Conservation (phyloP, 2,329 filamentous ascomycete genomes). For the Elsinoe perseae region DNA sequence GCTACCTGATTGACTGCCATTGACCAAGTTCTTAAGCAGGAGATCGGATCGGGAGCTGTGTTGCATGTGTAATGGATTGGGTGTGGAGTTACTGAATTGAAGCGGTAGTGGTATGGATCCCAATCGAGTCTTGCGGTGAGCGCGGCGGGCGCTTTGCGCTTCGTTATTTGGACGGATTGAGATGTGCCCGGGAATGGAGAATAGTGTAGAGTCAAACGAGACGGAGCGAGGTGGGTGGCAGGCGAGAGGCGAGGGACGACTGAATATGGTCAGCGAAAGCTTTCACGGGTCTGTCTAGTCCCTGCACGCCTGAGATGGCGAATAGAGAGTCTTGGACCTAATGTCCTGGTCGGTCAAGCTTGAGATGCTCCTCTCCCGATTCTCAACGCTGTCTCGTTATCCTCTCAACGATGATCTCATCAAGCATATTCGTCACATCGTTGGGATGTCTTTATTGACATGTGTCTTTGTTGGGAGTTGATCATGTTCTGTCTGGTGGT, state of each 20-base stretch:
- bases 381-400: no score
- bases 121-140: background rate
- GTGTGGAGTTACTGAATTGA: background rate
- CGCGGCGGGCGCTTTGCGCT: background rate
- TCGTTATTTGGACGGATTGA: background rate
- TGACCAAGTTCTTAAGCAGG: background rate
- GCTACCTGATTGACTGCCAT: background rate
- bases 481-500: no score
- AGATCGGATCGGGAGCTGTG: constrained; percentile 3
- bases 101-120: background rate
- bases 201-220: background rate
- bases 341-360: no score
- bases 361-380: no score
- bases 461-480: background rate
- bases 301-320: no score
- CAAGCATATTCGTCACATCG: background rate
- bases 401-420: background rate
- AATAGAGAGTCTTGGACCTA: no score
- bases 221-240: background rate
- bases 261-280: background rate
- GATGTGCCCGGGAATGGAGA: background rate
- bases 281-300: no score
- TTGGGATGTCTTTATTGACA: background rate
- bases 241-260: constrained; percentile 1
- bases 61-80: background rate